Base-by-base conservation (phyloP, 331 rosid genomes). In the Dryas integrifolia region DNA sequence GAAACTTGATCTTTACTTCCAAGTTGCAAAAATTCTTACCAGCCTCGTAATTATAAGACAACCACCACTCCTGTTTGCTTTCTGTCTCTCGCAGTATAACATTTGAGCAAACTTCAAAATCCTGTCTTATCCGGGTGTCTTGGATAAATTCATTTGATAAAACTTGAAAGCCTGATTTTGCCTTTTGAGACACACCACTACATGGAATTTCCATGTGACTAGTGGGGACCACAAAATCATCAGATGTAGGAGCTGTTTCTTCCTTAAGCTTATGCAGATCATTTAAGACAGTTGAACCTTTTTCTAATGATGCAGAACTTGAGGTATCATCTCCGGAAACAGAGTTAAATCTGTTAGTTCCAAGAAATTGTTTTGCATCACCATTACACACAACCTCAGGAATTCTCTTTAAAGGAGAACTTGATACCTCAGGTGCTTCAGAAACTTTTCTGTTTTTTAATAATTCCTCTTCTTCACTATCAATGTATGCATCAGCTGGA, bases 401-500 rank as follows among this genome's bases (percentile, higher is more conserved):
- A 70, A 79, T 56, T 73, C 84, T 83, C 67, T 76, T 79, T 41
- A 74, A 65, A 72, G 74, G 58, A 77, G 76, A 69, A 76, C 76
- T 78, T 58, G 88, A 77, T 61, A 74, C 58, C 75, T 56, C 48
- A 62, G 80, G 50, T 72, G 77, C 76, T 74, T 76, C 46, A 65
- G 80, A 57, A 75, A 70, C 67, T 72, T 61, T 83, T 57, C 74
- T 79, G 35, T 79, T 65, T 64, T 75, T 85, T 12, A 74, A 56
- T 10, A 47, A 21, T 45, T 73, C 88, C 65, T 72, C 81, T 74
- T 83, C 82, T 58, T 86, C 87, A 63, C 80, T 80, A 76, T 79
- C 85, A 73, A 84, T 79, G 77, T 83, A 88, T 51, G 76, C 88
- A 69, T 86, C 88, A 79, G 90, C 92, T 38, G 96, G 90, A 81